phyloP scores from a whole-genome alignment of 371 early-diverging fungal species.

The Nematocida major region DNA sequence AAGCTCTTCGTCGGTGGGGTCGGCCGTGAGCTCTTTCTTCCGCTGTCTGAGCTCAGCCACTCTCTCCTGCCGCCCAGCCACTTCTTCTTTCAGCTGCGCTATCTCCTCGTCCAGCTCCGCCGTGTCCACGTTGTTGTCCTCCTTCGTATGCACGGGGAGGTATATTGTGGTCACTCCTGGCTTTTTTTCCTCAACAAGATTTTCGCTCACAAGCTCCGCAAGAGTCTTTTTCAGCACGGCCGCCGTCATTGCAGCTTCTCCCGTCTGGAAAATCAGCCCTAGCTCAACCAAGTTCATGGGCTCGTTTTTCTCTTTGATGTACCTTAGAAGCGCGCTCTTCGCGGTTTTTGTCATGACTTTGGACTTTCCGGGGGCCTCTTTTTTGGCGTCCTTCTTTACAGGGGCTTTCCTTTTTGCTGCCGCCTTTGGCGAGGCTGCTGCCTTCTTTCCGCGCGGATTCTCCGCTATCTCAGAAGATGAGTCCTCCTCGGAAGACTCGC shows the following conservation, averaged over 20 bases:
- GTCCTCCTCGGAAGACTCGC: neutral
- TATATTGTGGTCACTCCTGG: constrained; percentile 1
- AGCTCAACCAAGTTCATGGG: constrained; percentile 18
- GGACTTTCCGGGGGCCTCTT: neutral
- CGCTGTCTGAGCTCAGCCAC: neutral
- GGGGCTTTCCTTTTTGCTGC: neutral
- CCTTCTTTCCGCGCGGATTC: neutral
- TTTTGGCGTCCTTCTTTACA: neutral
- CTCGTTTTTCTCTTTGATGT: constrained; percentile 26
- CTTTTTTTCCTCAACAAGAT: neutral
- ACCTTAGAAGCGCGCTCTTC: neutral
- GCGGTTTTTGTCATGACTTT: neutral
- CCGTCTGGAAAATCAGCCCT: neutral
- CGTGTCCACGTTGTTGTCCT: constrained; percentile 3
- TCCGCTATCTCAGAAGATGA: neutral
- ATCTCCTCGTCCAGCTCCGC: constrained; percentile 41
- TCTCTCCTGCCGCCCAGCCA: constrained; percentile 16
- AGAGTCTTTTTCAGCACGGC: neutral
- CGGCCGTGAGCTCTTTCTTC: neutral
- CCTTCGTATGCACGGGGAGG: constrained; percentile 2
- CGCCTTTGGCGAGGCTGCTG: neutral
- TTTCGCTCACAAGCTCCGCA: neutral
- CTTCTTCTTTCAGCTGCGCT: neutral
- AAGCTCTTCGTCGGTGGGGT: neutral
- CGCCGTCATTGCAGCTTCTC: neutral